Evolutionary conservation across 441 rosid species (phyloP).

Genomic region (Gossypium aridum): DNA sequence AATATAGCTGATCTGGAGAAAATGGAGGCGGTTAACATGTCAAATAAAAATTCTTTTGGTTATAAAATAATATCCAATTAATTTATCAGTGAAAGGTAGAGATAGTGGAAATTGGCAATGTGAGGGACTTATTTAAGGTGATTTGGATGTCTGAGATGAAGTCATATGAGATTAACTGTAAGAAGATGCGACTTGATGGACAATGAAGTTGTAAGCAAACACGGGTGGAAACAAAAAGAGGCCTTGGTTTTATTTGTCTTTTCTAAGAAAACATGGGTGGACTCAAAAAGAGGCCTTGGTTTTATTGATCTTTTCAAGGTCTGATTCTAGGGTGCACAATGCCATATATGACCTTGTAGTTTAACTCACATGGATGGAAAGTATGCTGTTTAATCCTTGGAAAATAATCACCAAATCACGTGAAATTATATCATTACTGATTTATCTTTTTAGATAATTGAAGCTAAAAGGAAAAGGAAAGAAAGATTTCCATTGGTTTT

Average conservation of each 20-base stretch:
- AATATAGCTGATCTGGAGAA: neutral
- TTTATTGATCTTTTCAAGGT: neutral
- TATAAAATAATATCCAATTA: neutral
- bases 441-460: neutral
- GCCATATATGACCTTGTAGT: conserved; percentile 1
- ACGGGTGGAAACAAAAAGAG: neutral
- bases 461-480: neutral
- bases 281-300: neutral
- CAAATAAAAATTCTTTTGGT: neutral
- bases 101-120: neutral
- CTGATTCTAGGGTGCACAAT: neutral
- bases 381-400: neutral
- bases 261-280: neutral
- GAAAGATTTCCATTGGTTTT: neutral
- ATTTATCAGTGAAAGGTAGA: neutral
- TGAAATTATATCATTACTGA: neutral
- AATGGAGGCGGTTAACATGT: neutral
- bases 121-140: neutral
- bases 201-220: neutral
- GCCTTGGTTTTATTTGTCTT: neutral
- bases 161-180: neutral
- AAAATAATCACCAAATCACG: neutral
- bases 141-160: neutral
- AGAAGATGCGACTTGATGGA: neutral
- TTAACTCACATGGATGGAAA: neutral